These are phyloP conservation scores for Heliamphora pulchella DNA, from an alignment of 179 eudicot genomes.

Conservation along the genomic window DNA sequence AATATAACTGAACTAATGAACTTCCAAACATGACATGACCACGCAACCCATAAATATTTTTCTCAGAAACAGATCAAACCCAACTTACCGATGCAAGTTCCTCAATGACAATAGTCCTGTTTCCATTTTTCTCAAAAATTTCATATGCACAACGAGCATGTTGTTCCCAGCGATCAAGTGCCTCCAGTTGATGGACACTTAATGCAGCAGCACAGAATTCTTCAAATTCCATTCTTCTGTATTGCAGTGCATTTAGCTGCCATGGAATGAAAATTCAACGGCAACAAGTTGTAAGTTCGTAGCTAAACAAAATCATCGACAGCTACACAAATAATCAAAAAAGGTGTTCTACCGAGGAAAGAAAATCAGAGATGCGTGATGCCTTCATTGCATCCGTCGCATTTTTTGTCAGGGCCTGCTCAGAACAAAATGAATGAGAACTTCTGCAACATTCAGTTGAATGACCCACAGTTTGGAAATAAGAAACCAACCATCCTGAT, in stretches of 20 bases:
- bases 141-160: constrained; percentile 45
- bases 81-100: constrained; percentile 42
- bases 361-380: constrained; percentile 60
- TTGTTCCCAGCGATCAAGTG: constrained; percentile 45
- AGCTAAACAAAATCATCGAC: background rate
- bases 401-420: constrained; percentile 66
- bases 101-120: constrained; percentile 38
- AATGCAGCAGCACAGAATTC: constrained; percentile 46
- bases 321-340: constrained; percentile 12
- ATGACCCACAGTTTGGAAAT: background rate
- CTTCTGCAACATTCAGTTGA: constrained; percentile 17
- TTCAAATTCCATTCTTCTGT: constrained; percentile 43
- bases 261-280: background rate
- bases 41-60: background rate
- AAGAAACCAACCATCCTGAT: constrained; percentile 48
- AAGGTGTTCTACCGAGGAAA: constrained; percentile 57
- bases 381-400: constrained; percentile 85
- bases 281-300: background rate
- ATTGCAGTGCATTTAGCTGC: constrained; percentile 42
- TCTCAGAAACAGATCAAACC: background rate
- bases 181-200: constrained; percentile 45
- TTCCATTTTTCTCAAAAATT: constrained; percentile 47
- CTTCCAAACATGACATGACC: background rate
- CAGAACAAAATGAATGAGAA: constrained; percentile 16
- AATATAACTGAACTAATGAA: background rate